Percentiles rank a stretch among this genome's conserved stretches.
Conservation (phyloP, 345 rosid species). For the Kernera saxatilis region DNA sequence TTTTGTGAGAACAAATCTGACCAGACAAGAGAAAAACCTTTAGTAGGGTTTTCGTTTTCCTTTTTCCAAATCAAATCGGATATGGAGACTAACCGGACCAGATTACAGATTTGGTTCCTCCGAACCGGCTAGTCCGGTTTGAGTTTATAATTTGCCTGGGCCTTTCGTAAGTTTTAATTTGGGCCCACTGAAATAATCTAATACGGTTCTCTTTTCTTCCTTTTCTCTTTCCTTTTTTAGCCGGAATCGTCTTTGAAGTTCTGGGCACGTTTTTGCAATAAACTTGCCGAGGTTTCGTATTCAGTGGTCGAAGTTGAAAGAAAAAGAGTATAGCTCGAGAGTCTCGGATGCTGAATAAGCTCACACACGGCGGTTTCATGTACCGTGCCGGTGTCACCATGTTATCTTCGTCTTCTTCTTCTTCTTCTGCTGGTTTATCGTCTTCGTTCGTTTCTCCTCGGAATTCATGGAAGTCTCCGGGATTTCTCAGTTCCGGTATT, state of each 20-base stretch:
- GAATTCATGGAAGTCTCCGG: constrained; percentile 21
- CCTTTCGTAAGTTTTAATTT: background rate
- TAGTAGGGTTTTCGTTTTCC: constrained; percentile 26
- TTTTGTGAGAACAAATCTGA: constrained; percentile 1
- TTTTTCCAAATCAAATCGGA: background rate
- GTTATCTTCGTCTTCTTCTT: constrained; percentile 24
- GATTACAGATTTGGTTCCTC: background rate
- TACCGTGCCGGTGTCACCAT: constrained; percentile 26
- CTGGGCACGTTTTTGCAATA: background rate
- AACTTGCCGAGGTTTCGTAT: background rate
- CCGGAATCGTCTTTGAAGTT: constrained; percentile 8
- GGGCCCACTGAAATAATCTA: constrained; percentile 2
- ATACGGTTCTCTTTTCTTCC: background rate
- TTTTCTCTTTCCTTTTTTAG: background rate
- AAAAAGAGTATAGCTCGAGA: background rate
- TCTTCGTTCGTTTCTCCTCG: constrained; percentile 21
- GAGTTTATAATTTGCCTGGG: background rate
- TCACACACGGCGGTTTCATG: constrained; percentile 18
- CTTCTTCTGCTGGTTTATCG: constrained; percentile 24
- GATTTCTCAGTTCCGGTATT: constrained; percentile 19
- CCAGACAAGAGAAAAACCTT: constrained; percentile 1
- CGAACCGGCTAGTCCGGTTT: background rate
- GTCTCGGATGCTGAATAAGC: constrained; percentile 27
- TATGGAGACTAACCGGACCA: background rate
- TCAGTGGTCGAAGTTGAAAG: background rate